Conservation (phyloP, 768 basidiomycete species). For the Ramaria sp. region DNA sequence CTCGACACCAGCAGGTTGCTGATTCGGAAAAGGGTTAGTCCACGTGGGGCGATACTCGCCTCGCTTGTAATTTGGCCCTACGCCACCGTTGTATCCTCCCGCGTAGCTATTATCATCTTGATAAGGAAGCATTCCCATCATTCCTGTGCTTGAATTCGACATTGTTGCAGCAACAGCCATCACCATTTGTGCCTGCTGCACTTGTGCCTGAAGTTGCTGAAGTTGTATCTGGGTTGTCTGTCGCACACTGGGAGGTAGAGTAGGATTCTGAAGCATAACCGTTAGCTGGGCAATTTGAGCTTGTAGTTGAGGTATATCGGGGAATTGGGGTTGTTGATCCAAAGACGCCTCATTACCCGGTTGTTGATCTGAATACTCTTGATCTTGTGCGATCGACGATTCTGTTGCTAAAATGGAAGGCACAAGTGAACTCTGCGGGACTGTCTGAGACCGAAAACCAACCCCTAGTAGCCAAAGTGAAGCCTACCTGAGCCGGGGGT, state of each 20-base stretch:
- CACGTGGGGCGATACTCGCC: constrained; percentile 34
- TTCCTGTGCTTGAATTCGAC: constrained; percentile 4
- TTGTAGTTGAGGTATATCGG: constrained; percentile 76
- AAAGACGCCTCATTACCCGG: constrained; percentile 24
- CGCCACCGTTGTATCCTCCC: constrained; percentile 8
- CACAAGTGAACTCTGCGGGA: neutral
- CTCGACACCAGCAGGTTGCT: constrained; percentile 59
- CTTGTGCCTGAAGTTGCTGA: constrained; percentile 67
- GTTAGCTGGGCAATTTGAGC: constrained; percentile 76
- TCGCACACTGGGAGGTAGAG: constrained; percentile 59
- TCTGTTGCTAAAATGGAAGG: constrained; percentile 13
- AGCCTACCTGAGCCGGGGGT: constrained; percentile 9
- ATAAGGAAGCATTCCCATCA: constrained; percentile 11
- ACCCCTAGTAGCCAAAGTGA: neutral
- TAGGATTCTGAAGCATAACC: constrained; percentile 69
- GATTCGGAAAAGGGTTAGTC: constrained; percentile 44
- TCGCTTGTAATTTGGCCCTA: constrained; percentile 29
- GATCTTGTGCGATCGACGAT: constrained; percentile 34
- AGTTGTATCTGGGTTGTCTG: constrained; percentile 78
- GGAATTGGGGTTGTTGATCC: constrained; percentile 49
- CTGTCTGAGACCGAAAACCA: neutral
- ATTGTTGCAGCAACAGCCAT: constrained; percentile 29
- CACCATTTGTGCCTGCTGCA: constrained; percentile 70
- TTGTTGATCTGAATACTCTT: constrained; percentile 65
- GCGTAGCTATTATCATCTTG: constrained; percentile 11